phyloP scores from a whole-genome alignment of 768 basidiomycete genomes.

The Antrodiella citrinella region DNA sequence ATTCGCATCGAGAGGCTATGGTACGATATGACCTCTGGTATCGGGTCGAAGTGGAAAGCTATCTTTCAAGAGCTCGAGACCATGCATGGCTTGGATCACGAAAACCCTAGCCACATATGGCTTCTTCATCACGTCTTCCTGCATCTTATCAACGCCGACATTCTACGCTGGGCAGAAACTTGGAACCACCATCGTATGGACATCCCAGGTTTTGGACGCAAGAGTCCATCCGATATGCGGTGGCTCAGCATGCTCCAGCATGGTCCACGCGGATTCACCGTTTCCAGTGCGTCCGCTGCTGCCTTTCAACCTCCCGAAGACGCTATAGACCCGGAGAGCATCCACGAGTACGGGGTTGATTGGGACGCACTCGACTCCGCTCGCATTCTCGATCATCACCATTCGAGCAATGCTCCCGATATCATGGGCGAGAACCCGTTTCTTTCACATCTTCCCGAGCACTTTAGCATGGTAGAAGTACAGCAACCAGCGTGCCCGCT shows the following conservation, averaged over 20 bases:
- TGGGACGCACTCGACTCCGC: conserved; percentile 14
- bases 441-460: no score
- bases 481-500: no score
- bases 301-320: no score
- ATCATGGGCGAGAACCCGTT: no score
- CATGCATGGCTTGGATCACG: conserved; percentile 15
- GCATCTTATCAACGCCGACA: conserved; percentile 12
- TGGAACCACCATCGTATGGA: conserved; percentile 19
- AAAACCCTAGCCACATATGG: conserved; percentile 18
- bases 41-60: conserved; percentile 15
- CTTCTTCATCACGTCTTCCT: conserved; percentile 22
- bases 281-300: no score
- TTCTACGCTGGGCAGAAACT: conserved; percentile 4
- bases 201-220: conserved; percentile 8
- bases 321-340: no score
- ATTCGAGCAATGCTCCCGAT: no score
- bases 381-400: no score
- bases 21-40: conserved; percentile 16
- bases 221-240: conserved; percentile 16
- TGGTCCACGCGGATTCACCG: conserved; percentile 4
- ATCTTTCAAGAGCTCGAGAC: conserved; percentile 16
- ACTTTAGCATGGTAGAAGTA: no score
- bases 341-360: conserved; percentile 19
- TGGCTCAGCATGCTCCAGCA: conserved; percentile 14
- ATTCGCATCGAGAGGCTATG: conserved; percentile 19